phyloP scores from a whole-genome alignment of 768 basidiomycete species.

The Dacryopinax spathularia region DNA sequence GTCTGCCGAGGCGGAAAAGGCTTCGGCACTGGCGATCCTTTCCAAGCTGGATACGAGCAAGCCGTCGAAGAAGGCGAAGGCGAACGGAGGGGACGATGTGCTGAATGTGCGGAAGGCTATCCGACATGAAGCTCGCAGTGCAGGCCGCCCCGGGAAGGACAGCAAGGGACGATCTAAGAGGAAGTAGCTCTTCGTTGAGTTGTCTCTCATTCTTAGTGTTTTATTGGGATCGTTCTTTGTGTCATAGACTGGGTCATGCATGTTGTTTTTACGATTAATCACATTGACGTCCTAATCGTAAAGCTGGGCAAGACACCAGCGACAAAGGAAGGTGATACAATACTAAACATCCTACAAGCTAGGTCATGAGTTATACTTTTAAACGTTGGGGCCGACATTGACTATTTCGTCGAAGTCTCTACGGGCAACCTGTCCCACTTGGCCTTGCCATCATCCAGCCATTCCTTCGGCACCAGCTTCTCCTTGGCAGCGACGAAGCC shows the following conservation, averaged over 20 bases:
- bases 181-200: constrained; percentile 3
- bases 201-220: not conserved
- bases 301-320: not conserved
- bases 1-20: constrained; percentile 50
- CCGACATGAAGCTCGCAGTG: constrained; percentile 53
- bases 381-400: too few species aligned
- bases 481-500: constrained; percentile 59
- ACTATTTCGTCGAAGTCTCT: constrained; percentile 1
- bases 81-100: constrained; percentile 31
- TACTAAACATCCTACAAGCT: constrained; percentile 1
- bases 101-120: constrained; percentile 86
- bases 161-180: constrained; percentile 18
- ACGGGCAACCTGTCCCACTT: constrained; percentile 14
- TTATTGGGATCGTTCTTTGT: not conserved
- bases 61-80: constrained; percentile 31
- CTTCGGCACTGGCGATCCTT: constrained; percentile 58
- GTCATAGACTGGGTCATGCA: not conserved
- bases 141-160: constrained; percentile 37
- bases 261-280: constrained; percentile 2
- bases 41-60: constrained; percentile 51
- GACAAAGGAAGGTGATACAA: not conserved
- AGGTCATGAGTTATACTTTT: not conserved
- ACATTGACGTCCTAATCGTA: not conserved
- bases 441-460: constrained; percentile 52
- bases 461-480: constrained; percentile 70